Conservation (phyloP, 352 stramenopile genomes). For the Phytophthora aleatoria region DNA sequence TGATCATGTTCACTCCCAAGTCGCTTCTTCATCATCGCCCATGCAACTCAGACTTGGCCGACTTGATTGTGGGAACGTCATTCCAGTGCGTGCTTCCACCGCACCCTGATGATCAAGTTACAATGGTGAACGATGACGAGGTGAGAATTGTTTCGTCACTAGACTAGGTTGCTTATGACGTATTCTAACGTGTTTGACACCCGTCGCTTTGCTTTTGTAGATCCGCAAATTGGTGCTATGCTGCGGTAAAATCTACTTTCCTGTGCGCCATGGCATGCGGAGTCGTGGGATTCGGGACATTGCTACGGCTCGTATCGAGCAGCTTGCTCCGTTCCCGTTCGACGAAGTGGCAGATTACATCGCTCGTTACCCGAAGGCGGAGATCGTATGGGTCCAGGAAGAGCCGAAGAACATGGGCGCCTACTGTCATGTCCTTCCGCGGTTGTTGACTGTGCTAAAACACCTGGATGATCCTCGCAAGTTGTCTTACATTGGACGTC, state of each 20-base stretch:
- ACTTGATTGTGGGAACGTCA: slow-evolving; percentile 60
- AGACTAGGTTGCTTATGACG: background rate
- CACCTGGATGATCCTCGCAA: slow-evolving; percentile 65
- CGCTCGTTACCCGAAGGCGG: slow-evolving; percentile 93
- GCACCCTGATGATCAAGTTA: slow-evolving; percentile 70
- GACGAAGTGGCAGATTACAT: slow-evolving; percentile 92
- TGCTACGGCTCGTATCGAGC: slow-evolving; percentile 77
- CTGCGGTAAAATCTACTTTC: slow-evolving; percentile 89
- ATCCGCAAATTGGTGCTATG: slow-evolving; percentile 82
- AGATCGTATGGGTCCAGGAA: slow-evolving; percentile 98
- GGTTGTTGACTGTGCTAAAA: slow-evolving; percentile 94
- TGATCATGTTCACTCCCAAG: slow-evolving; percentile 86
- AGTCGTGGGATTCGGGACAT: slow-evolving; percentile 63
- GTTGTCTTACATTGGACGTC: slow-evolving; percentile 94
- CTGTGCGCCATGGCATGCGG: slow-evolving; percentile 64
- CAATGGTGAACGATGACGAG: slow-evolving; percentile 69
- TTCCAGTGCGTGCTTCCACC: slow-evolving; percentile 78
- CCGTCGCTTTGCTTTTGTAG: slow-evolving; percentile 34
- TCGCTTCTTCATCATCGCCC: slow-evolving; percentile 83
- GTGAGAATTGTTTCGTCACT: slow-evolving; percentile 24
- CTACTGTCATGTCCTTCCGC: slow-evolving; percentile 92
- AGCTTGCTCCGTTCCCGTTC: slow-evolving; percentile 97
- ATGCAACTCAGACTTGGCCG: slow-evolving; percentile 75
- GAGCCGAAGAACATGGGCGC: slow-evolving; percentile 99
- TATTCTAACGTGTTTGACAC: slow-evolving; percentile 8